Evolutionary conservation across 2,329 filamentous ascomycete genomes (phyloP), one percentile per base, ranked within the genome.

Genomic region (Ceratocystis colombiana): DNA sequence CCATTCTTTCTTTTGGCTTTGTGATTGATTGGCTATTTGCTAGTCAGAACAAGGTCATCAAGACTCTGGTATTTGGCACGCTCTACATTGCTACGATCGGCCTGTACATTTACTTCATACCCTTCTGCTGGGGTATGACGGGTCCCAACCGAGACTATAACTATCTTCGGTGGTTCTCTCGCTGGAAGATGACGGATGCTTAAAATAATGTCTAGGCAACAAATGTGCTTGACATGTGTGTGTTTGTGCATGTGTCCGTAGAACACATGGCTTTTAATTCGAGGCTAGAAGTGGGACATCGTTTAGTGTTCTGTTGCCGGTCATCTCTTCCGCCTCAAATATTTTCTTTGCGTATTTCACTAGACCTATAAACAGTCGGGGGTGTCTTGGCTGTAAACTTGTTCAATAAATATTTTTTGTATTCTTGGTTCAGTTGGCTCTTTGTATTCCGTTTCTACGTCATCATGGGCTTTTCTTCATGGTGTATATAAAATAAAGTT

Each of bases 101-200:
- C 4, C 82, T 97, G 53, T 99, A 96, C 78, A 81, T 92, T 73
- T 82, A 88, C 72, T 99, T 99, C 79, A 87, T 93, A 70, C 92
- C 89, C 25, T 92, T 99, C 73, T 94, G 90, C 76, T 99, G 95
- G 80, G 94, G 94, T 68, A 99, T 99, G 90, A 86, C 87, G 67
- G 94, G 94, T 15, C 79, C 83, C 68, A 90, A 90, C 77, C 82
- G 84, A 76, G 79, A 97, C 74, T 99, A 93, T 83, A 83, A 80
- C 71, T 92, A 97, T 79, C 80, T 99, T 79, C 96, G 90, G 80
- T 99, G 94, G 94, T 88, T 96, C 71, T 83, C 87, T 70, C 84
- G 79, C 70, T 99, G 93, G 93, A 87, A 84, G 73, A 88, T 96
- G 72, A 85, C 87, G 57, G 90, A 94, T 68, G 64, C 20, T 33